Base-by-base conservation (phyloP, 345 rosid species). In the Leavenworthia alabamica region DNA sequence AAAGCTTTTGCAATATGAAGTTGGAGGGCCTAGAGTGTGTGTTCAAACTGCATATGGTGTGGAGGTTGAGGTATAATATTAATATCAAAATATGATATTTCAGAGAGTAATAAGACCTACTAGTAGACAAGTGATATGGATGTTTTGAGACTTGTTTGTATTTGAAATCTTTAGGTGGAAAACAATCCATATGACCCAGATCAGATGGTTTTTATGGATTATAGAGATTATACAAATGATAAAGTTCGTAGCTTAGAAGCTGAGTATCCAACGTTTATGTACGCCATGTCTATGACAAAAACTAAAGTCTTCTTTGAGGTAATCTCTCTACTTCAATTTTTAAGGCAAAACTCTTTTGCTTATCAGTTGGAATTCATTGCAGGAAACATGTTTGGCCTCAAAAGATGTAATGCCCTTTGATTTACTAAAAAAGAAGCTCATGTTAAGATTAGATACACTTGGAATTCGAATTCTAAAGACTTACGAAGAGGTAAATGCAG, bases 321-420 rank as follows among this genome's bases (percentile, higher is more conserved):
- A 42, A 71, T 77, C 72, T 77, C 41, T 32, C 51, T 12, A 16
- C 24, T 71, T 8, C 4, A 10, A 8, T 49, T 13, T 27, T 24
- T 6, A 40, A 56, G 33, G 15, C 7, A 8, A 37, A 37, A 37
- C 41, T 48, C 24, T 67, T 60, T 54, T 64, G 54, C 60, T 45
- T 47, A 61, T 32, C 62, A 36, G 50, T 43, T 42, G 67, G 52
- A 42, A 47, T 33, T 64, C 43, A 15, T 20, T 75, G 70, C 86
- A 86, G 97, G 99, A 93, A 82, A 93, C 97, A 37, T 93, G 99
- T 75, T 76, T 87, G 78, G 99, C 99, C 54, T 89, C 99, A 15
- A 89, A 85, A 81, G 88, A 83, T 70, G 95, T 83, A 9, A 79
- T 92, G 89, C 94, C 91, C 29, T 83, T 92, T 68, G 93, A 86